These are phyloP conservation scores for Tuber calosporum DNA, from an alignment of 495 filamentous ascomycete genomes.

Conservation along the genomic window DNA sequence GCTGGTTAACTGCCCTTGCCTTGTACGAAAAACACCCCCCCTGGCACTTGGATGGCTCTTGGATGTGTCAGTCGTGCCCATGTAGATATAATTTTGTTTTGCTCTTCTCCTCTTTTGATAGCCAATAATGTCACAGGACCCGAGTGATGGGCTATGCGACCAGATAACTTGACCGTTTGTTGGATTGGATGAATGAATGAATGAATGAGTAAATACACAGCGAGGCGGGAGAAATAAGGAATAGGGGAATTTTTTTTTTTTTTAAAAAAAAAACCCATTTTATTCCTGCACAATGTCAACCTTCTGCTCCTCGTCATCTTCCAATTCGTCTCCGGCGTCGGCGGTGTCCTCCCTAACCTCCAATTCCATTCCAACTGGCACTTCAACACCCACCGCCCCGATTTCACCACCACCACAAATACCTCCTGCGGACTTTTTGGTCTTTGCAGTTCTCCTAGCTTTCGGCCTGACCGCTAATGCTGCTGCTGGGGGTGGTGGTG, in stretches of 20 bases:
- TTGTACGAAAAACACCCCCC: neutral
- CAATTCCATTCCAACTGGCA: neutral
- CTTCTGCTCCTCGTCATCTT: neutral
- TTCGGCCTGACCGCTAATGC: neutral
- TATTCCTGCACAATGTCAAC: neutral
- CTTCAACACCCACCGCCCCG: neutral
- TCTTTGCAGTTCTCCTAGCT: neutral
- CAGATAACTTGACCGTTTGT: neutral
- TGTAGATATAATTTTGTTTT: neutral
- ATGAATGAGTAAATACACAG: neutral
- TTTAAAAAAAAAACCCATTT: too few species aligned
- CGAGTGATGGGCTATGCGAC: neutral
- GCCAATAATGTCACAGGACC: neutral
- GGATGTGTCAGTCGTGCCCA: neutral
- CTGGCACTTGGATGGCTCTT: too few species aligned
- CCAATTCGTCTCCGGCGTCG: neutral
- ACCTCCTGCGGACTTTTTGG: neutral
- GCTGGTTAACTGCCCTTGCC: neutral
- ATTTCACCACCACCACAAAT: neutral
- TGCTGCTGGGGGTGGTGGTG: neutral
- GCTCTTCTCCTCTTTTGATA: neutral
- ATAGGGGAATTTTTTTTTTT: too few species aligned
- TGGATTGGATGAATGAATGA: neutral
- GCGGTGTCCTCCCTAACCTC: neutral
- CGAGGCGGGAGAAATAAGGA: neutral